Evolutionary conservation across 2,329 filamentous ascomycete genomes (phyloP).

Genomic region (Lasiodiplodia hormozganensis): DNA sequence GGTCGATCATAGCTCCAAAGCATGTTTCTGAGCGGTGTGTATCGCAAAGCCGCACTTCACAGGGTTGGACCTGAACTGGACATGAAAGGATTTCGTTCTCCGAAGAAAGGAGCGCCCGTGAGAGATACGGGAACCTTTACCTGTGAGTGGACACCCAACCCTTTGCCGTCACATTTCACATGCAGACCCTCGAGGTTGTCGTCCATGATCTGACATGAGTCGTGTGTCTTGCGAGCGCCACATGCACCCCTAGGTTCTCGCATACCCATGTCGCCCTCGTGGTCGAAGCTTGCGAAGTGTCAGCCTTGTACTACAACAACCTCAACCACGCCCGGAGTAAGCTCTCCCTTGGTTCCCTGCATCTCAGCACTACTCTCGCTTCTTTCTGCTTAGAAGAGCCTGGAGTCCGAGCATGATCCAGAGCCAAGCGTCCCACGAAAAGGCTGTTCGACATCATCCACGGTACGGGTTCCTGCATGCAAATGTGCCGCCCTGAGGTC

Average conservation of each 20-base stretch:
- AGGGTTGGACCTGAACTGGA: neutral
- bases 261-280: neutral
- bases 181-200: neutral
- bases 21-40: neutral
- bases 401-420: neutral
- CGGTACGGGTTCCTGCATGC: conserved; percentile 19
- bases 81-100: too few species aligned
- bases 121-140: neutral
- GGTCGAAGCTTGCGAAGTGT: conserved; percentile 13
- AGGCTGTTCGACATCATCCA: neutral
- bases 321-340: neutral
- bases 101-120: neutral
- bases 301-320: conserved; percentile 12
- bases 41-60: neutral
- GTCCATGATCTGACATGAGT: neutral
- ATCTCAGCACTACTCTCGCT: neutral
- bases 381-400: neutral
- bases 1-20: neutral
- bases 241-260: neutral
- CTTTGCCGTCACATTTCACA: neutral
- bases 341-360: neutral
- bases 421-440: neutral
- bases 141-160: neutral
- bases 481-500: neutral
- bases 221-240: neutral